phyloP scores from a whole-genome alignment of 2,329 filamentous ascomycete genomes.

The Fusarium avenaceum region DNA sequence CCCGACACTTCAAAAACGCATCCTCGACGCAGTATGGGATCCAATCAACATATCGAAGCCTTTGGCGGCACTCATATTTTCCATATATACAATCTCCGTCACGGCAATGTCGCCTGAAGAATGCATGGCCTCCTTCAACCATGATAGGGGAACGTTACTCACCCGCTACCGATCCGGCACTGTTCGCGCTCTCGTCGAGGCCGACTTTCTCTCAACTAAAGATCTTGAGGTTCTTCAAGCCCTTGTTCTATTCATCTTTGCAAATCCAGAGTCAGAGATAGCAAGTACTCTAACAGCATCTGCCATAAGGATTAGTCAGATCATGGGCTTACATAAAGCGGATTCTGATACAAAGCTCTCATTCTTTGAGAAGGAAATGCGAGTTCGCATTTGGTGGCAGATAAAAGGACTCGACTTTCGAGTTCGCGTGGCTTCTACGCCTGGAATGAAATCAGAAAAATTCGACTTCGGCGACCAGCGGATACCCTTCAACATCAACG shows the following conservation, averaged over 20 bases:
- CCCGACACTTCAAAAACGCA: slow-evolving; percentile 50
- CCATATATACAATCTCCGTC: slow-evolving; percentile 48
- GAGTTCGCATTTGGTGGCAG: slow-evolving; percentile 50
- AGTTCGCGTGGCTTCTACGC: slow-evolving; percentile 8
- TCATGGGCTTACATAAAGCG: slow-evolving; percentile 45
- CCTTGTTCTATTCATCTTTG: slow-evolving; percentile 49
- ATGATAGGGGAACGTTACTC: slow-evolving; percentile 31
- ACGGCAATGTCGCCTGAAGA: slow-evolving; percentile 36
- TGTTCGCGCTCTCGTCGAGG: slow-evolving; percentile 44
- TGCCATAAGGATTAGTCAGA: slow-evolving; percentile 46
- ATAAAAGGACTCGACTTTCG: slow-evolving; percentile 41
- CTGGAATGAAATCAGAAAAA: slow-evolving; percentile 6
- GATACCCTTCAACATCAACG: slow-evolving; percentile 69
- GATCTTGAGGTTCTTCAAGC: slow-evolving; percentile 52
- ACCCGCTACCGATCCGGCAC: slow-evolving; percentile 45
- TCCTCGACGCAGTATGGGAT: slow-evolving; percentile 51
- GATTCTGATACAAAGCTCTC: slow-evolving; percentile 27
- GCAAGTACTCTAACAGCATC: slow-evolving; percentile 42
- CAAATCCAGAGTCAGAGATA: slow-evolving; percentile 50
- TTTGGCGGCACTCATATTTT: slow-evolving; percentile 47
- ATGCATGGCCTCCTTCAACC: slow-evolving; percentile 34
- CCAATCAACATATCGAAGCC: slow-evolving; percentile 26
- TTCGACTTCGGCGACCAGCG: slow-evolving; percentile 34
- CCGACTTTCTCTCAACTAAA: slow-evolving; percentile 48
- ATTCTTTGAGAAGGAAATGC: slow-evolving; percentile 49